A percentile compares a stretch with the other conserved stretches of the same genome.
phyloP scores from a whole-genome alignment of 805 yeast genomes.

The Cyberlindnera nakhonratchasimensis region DNA sequence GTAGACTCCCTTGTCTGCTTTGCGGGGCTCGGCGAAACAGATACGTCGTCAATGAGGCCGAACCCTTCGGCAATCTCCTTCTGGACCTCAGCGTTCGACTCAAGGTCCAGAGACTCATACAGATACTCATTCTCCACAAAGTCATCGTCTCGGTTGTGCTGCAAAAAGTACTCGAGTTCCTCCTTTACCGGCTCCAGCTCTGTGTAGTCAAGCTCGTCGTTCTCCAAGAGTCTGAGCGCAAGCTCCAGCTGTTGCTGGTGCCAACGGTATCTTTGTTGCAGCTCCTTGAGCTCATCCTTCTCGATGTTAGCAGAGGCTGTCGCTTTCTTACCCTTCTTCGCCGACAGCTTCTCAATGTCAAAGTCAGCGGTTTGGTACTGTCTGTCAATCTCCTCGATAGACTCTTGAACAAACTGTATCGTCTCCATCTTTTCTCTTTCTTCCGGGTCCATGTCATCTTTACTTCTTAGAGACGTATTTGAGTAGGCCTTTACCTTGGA shows the following conservation, averaged over 20 bases:
- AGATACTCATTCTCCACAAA: slow-evolving; percentile 91
- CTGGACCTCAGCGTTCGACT: slow-evolving; percentile 46
- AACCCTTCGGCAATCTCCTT: slow-evolving; percentile 43
- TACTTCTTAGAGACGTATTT: slow-evolving; percentile 73
- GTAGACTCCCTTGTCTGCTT: slow-evolving; percentile 5
- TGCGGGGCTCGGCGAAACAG: slow-evolving; percentile 12
- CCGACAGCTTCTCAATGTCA: slow-evolving; percentile 54
- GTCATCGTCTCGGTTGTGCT: slow-evolving; percentile 85
- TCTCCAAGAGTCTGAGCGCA: slow-evolving; percentile 72
- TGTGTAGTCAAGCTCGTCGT: slow-evolving; percentile 73
- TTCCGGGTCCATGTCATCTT: slow-evolving; percentile 62
- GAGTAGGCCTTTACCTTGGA: slow-evolving; percentile 92
- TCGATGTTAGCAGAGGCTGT: slow-evolving; percentile 45
- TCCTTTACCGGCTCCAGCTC: slow-evolving; percentile 75
- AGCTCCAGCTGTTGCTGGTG: slow-evolving; percentile 78
- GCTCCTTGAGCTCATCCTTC: slow-evolving; percentile 58
- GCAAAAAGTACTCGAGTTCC: slow-evolving; percentile 88
- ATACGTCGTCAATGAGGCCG: slow-evolving; percentile 7
- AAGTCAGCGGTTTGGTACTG: slow-evolving; percentile 78
- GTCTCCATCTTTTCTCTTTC: slow-evolving; percentile 77
- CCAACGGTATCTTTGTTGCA: slow-evolving; percentile 68
- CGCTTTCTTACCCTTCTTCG: slow-evolving; percentile 52
- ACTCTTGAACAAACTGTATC: slow-evolving; percentile 60
- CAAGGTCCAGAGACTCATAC: slow-evolving; percentile 79
- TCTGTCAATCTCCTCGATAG: slow-evolving; percentile 73